Conservation (phyloP, 2,329 filamentous ascomycete genomes). For the Didymellaceae sp. region DNA sequence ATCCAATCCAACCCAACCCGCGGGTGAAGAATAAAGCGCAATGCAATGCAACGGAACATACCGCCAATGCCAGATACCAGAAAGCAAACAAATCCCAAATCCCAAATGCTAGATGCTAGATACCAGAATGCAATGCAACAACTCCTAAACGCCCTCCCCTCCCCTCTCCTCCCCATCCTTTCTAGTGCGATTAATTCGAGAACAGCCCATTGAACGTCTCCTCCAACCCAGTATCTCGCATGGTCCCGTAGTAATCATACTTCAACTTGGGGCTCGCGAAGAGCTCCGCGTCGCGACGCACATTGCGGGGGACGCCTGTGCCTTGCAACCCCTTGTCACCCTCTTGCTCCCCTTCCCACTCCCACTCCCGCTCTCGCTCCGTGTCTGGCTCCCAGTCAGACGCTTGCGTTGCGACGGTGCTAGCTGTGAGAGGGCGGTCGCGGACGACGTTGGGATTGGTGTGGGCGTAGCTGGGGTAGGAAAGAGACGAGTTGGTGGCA, state of each 20-base stretch:
- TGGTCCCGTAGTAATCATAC: slow-evolving; percentile 41
- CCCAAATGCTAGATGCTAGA: no score
- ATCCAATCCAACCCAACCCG: no score
- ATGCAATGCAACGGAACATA: no score
- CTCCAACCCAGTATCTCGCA: slow-evolving; percentile 43
- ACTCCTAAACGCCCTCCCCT: not conserved
- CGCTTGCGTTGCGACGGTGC: no score
- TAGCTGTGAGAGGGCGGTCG: no score
- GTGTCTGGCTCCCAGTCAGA: not conserved
- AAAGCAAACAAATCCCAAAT: no score
- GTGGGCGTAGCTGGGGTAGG: not conserved
- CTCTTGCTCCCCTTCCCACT: not conserved
- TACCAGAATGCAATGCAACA: no score
- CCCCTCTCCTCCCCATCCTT: no score
- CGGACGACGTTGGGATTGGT: not conserved
- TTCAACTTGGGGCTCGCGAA: slow-evolving; percentile 44
- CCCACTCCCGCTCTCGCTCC: not conserved
- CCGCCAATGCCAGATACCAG: no score
- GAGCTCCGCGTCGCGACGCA: slow-evolving; percentile 37
- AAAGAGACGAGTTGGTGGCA: not conserved
- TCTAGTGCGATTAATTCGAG: slow-evolving; percentile 24
- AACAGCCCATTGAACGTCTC: slow-evolving; percentile 43
- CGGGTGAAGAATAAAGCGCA: no score
- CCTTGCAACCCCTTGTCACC: slow-evolving; percentile 26
- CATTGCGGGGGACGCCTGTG: slow-evolving; percentile 34